Percentiles rank a stretch among this genome's conserved stretches.
Evolutionary conservation across 2,329 filamentous ascomycete species (phyloP).

Genomic region (Arthrobotrys iridis): DNA sequence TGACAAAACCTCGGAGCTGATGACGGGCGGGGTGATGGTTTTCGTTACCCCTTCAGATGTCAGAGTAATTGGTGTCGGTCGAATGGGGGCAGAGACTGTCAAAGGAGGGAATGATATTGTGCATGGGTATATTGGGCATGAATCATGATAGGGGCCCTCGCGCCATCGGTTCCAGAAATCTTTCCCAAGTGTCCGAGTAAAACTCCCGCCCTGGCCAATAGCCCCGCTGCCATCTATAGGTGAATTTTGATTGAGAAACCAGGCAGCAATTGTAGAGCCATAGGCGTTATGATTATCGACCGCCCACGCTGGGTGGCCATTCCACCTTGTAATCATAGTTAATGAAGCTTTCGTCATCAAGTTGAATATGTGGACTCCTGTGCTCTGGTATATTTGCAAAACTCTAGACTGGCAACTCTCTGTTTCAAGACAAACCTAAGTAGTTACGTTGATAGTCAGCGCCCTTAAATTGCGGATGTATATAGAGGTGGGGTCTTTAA

Average conservation of each 20-base stretch:
- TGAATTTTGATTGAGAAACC: background rate
- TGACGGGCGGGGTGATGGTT: background rate
- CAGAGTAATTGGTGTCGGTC: background rate
- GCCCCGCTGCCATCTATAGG: background rate
- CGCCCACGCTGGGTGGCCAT: background rate
- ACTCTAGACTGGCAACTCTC: conserved; percentile 12
- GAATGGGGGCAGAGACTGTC: background rate
- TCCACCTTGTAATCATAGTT: background rate
- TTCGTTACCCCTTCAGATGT: background rate
- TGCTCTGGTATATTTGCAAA: background rate
- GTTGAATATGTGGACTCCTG: conserved; percentile 10
- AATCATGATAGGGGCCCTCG: background rate
- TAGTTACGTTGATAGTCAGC: too few species aligned
- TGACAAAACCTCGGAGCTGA: background rate
- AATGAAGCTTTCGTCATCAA: conserved; percentile 7
- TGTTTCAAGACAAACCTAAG: conserved; percentile 1
- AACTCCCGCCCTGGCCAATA: background rate
- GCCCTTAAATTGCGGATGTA: too few species aligned
- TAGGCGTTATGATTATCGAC: conserved; percentile 14
- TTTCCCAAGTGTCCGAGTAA: background rate
- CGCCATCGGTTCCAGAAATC: background rate
- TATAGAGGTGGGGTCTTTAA: too few species aligned
- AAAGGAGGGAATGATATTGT: background rate
- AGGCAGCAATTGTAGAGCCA: background rate
- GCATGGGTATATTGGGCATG: background rate